phyloP scores from a whole-genome alignment of 345 rosid genomes.

The Syzygium oleosum region DNA sequence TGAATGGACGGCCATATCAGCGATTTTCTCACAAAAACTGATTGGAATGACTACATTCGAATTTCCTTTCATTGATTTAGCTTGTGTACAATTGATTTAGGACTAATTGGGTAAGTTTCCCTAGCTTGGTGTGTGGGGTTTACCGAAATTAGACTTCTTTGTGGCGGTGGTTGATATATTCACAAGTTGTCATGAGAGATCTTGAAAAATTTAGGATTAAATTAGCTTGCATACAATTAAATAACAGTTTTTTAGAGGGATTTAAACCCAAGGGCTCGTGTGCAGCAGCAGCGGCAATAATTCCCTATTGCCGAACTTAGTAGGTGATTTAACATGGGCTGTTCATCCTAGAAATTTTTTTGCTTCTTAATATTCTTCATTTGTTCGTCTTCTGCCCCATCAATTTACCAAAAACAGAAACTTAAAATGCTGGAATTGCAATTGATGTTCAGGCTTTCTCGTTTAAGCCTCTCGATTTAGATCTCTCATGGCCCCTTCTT shows the following conservation, averaged over 20 bases:
- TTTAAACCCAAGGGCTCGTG: background rate
- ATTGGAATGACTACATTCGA: fast-evolving
- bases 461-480: too few relatives aligned
- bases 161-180: background rate
- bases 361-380: background rate
- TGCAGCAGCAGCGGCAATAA: background rate
- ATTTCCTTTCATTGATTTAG: background rate
- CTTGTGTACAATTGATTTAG: background rate
- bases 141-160: background rate
- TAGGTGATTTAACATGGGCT: background rate
- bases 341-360: background rate
- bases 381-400: too few relatives aligned
- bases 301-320: background rate
- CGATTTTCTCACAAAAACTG: background rate
- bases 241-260: background rate
- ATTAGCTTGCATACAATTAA: too few relatives aligned
- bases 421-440: too few relatives aligned
- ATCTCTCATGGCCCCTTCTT: too few relatives aligned
- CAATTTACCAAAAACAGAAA: too few relatives aligned
- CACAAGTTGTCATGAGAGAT: background rate
- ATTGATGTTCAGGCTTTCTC: too few relatives aligned
- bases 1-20: too few relatives aligned
- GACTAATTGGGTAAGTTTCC: background rate
- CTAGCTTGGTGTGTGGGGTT: background rate
- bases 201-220: too few relatives aligned